These are phyloP conservation scores for Talaromyces amestolkiae DNA, from an alignment of 2,329 filamentous ascomycete species.

Conservation along the genomic window DNA sequence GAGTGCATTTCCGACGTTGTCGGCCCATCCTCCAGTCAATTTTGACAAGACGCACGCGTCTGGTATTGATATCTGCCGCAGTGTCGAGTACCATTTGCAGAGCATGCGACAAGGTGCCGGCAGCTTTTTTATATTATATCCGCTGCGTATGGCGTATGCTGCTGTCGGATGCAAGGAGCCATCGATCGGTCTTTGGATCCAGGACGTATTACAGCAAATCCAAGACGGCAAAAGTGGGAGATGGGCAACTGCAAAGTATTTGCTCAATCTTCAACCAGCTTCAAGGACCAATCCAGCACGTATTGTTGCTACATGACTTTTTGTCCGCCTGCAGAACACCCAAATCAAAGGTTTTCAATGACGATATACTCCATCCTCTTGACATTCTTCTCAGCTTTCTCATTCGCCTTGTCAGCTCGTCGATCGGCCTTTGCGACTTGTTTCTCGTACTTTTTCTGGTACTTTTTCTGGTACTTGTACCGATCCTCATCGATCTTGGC, in stretches of 20 bases:
- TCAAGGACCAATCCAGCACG: neutral
- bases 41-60: neutral
- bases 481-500: neutral
- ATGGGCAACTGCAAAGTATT: slow-evolving; percentile 15
- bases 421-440: neutral
- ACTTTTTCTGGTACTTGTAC: neutral
- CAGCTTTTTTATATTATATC: slow-evolving; percentile 12
- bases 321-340: neutral
- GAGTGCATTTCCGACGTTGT: neutral
- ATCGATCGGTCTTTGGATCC: slow-evolving; percentile 6
- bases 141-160: slow-evolving; percentile 15
- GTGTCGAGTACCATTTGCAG: slow-evolving; percentile 16
- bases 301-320: neutral
- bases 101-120: slow-evolving; percentile 16
- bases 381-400: slow-evolving; percentile 3
- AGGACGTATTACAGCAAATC: slow-evolving; percentile 4
- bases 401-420: neutral
- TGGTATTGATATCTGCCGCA: slow-evolving; percentile 12
- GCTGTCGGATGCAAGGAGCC: neutral
- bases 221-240: slow-evolving; percentile 13
- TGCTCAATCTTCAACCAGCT: slow-evolving; percentile 2
- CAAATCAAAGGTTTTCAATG: slow-evolving; percentile 1
- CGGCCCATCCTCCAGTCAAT: neutral
- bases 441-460: neutral
- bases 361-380: slow-evolving; percentile 17